Conservation (phyloP, 108 stramenopile species). For the Skeletonema costatum region DNA sequence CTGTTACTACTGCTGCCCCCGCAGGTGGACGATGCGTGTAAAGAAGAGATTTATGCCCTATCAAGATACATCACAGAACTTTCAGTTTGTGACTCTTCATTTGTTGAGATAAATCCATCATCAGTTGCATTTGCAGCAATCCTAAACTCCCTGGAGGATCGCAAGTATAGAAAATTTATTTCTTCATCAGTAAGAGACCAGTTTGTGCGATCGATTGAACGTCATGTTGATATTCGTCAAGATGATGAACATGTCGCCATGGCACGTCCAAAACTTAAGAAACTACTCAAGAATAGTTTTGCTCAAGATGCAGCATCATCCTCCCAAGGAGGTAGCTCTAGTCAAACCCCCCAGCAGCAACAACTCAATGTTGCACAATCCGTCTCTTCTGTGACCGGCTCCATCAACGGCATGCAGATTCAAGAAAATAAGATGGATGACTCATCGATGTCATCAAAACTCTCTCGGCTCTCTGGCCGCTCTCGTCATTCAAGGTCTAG, state of each 20-base stretch:
- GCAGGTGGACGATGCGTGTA: slow-evolving; percentile 48
- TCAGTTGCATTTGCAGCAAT: slow-evolving; percentile 71
- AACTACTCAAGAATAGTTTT: slow-evolving; percentile 30
- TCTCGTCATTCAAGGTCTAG: not conserved
- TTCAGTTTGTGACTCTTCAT: slow-evolving; percentile 69
- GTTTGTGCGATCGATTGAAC: slow-evolving; percentile 33
- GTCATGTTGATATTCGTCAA: slow-evolving; percentile 24
- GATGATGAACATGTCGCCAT: slow-evolving; percentile 29
- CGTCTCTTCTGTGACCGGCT: not conserved
- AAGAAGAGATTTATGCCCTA: slow-evolving; percentile 69
- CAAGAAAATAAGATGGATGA: slow-evolving; percentile 3
- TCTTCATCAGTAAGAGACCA: slow-evolving; percentile 21
- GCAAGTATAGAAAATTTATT: slow-evolving; percentile 24
- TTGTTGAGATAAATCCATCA: slow-evolving; percentile 56
- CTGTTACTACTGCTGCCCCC: slow-evolving; percentile 58
- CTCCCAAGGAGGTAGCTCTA: not conserved
- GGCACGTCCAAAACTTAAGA: slow-evolving; percentile 35
- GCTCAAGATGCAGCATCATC: slow-evolving; percentile 10
- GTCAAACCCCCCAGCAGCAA: slow-evolving; percentile 7
- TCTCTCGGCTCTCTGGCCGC: slow-evolving; percentile 13
- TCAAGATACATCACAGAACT: slow-evolving; percentile 72
- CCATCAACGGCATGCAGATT: slow-evolving; percentile 8
- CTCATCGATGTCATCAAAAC: slow-evolving; percentile 8
- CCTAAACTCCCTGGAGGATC: slow-evolving; percentile 60
- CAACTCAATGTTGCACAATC: not conserved